These are phyloP conservation scores for Amanita muscaria DNA, from an alignment of 768 basidiomycete species.

Conservation along the genomic window DNA sequence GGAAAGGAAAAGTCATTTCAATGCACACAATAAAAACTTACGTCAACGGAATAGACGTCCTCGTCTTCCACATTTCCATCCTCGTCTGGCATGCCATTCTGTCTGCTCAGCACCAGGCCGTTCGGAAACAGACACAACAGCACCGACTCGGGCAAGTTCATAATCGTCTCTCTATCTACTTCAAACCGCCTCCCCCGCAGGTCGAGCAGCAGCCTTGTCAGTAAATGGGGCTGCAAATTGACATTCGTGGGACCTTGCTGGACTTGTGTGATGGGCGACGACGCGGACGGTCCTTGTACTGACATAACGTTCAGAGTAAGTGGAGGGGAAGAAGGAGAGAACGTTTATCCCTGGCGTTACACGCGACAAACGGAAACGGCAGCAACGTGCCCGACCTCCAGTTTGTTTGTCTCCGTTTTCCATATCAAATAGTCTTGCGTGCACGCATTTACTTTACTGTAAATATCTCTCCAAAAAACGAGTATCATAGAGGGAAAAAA, in stretches of 20 bases:
- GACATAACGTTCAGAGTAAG: conserved; percentile 35
- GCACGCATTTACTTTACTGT: neutral
- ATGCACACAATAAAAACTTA: conserved; percentile 36
- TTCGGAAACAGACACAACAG: conserved; percentile 96
- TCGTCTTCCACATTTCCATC: conserved; percentile 77
- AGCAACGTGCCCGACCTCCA: neutral
- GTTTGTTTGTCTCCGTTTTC: conserved; percentile 3
- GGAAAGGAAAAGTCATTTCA: neutral
- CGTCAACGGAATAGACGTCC: conserved; percentile 93
- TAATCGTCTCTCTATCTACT: conserved; percentile 94
- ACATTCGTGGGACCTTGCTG: conserved; percentile 58
- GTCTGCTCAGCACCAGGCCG: conserved; percentile 86
- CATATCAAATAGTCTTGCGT: conserved; percentile 5
- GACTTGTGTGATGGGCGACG: conserved; percentile 49
- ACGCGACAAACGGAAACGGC: conserved; percentile 1
- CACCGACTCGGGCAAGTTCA: conserved; percentile 97
- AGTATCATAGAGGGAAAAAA: neutral
- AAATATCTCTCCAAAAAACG: neutral
- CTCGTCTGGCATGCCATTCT: conserved; percentile 69
- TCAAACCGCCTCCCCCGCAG: conserved; percentile 86
- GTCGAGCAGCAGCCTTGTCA: conserved; percentile 86
- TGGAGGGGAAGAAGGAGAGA: neutral
- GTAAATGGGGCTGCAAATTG: conserved; percentile 76
- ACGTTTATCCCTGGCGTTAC: neutral
- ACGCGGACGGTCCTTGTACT: conserved; percentile 25